Base-by-base conservation (phyloP, 2,329 filamentous ascomycete genomes). In the Fragosphaeria purpurea region DNA sequence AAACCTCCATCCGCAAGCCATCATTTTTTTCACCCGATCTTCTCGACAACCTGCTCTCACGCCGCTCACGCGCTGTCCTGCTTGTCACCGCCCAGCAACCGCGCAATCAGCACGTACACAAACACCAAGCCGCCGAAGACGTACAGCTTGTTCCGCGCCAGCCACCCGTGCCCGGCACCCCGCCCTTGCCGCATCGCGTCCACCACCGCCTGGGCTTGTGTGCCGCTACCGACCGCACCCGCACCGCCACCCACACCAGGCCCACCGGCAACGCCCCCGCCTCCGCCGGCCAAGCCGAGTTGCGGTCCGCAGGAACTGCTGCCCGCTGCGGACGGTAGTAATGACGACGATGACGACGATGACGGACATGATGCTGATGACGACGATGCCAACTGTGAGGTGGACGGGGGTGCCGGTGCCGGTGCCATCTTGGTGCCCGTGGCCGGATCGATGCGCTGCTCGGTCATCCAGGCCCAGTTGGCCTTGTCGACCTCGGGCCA, bases 401-500 rank as follows among this genome's bases (percentile, higher is more conserved):
- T 63, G 5, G 52, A 57, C 40, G 60, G 61, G 50, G 67, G 68
- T 4, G 71, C 66, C 48, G 79, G 73, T 4, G 74, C 75, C 12
- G 48, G 11, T n/a, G n/a, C n/a, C 46, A 50, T 31, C 38, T 78
- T 75, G 55, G 77, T 77, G 1, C 93, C 93, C 0, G 88, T 95
- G 8, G 72, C 71, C 6, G 78, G 70, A 65, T 98, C 88, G 58
- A 98, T 82, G 57, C 82, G 80, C 62, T 87, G 81, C 62, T 88
- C 82, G 63, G 81, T 81, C 75, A 98, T 94, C 88, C 88, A 96
- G 61, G 81, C 82, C 82, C 85, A 87, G 64, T 98, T 98, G 71
- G 93, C 87, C 56, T 78, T 73, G 63, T 98, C 89, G 30, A 95
- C 62, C 44, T 96, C 91, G 12, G 88, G 82, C 88, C 90, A 98